Percentiles rank a stretch among this genome's conserved stretches.
These are phyloP conservation scores for Isoetes taiwanensis DNA, from an alignment of 75 land plant genomes.

Conservation along the genomic window DNA sequence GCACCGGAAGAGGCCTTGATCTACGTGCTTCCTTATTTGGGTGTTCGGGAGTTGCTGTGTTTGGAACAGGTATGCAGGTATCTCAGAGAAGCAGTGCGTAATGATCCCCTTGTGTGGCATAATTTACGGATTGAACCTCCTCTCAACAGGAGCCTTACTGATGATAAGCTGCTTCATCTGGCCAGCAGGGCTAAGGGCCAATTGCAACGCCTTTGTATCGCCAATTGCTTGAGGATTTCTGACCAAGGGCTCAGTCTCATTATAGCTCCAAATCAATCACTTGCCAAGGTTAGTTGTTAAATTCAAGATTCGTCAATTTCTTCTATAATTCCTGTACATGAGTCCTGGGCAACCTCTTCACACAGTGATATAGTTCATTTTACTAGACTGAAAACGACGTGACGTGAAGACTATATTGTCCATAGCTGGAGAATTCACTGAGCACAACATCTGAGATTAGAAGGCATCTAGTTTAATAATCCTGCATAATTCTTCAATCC, in stretches of 20 bases:
- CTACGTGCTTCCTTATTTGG: constrained; percentile 38
- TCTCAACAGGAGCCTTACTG: constrained; percentile 32
- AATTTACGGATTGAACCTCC: constrained; percentile 37
- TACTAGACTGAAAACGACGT: no score
- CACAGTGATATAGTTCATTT: no score
- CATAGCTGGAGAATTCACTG: no score
- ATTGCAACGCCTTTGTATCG: constrained; percentile 32
- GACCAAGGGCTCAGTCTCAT: constrained; percentile 33
- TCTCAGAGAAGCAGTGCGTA: constrained; percentile 35
- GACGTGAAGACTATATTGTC: no score
- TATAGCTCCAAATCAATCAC: constrained; percentile 29
- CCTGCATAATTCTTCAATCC: no score
- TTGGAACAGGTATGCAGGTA: constrained; percentile 29
- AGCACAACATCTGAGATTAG: no score
- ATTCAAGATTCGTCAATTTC: no score
- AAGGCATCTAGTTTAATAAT: no score
- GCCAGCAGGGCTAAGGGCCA: constrained; percentile 31
- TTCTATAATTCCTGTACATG: no score
- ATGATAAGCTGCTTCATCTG: constrained; percentile 30
- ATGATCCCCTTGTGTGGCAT: constrained; percentile 38
- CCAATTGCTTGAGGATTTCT: constrained; percentile 34
- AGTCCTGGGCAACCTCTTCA: no score
- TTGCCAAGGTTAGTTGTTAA: constrained; percentile 48
- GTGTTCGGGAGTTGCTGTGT: constrained; percentile 33
- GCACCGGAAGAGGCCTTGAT: constrained; percentile 37